Percentiles rank a stretch among this genome's conserved stretches.
Conservation (phyloP, 2,329 filamentous ascomycete genomes). For the Aspergillus fischeri region DNA sequence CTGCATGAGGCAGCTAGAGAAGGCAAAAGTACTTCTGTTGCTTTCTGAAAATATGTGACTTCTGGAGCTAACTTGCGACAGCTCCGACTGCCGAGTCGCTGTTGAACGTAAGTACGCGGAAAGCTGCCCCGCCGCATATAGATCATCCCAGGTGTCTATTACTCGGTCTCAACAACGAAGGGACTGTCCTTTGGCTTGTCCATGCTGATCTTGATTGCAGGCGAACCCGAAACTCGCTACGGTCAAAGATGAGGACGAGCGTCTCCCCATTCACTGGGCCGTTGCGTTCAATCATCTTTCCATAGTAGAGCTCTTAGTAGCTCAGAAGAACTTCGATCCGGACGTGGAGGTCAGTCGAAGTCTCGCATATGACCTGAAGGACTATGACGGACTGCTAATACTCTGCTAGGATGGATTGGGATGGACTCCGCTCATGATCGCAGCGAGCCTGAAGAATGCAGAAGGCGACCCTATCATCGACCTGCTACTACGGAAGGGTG, state of each 20-base stretch:
- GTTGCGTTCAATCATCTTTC: constrained; percentile 73
- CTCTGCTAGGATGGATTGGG: constrained; percentile 41
- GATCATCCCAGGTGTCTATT: background rate
- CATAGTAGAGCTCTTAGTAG: constrained; percentile 69
- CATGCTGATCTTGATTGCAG: constrained; percentile 39
- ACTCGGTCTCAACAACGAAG: background rate
- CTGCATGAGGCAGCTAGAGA: constrained; percentile 85
- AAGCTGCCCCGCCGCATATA: constrained; percentile 24
- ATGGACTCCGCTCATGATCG: constrained; percentile 51
- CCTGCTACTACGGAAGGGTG: constrained; percentile 44
- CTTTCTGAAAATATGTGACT: background rate
- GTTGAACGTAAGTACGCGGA: constrained; percentile 53
- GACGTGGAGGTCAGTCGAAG: constrained; percentile 62
- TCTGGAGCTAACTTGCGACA: constrained; percentile 37
- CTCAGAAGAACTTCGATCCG: constrained; percentile 71
- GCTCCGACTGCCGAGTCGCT: constrained; percentile 70
- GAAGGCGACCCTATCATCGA: constrained; percentile 44
- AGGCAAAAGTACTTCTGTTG: constrained; percentile 63
- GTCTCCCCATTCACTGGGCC: constrained; percentile 92
- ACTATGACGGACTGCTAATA: background rate
- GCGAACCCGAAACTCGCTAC: constrained; percentile 73
- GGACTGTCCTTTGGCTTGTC: background rate
- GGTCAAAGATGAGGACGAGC: constrained; percentile 76
- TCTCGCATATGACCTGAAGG: background rate
- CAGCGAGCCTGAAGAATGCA: constrained; percentile 43